Percentiles rank a stretch among this genome's conserved stretches.
Conservation (phyloP, 2,329 filamentous ascomycete genomes). For the Chaetothyriales sp. region DNA sequence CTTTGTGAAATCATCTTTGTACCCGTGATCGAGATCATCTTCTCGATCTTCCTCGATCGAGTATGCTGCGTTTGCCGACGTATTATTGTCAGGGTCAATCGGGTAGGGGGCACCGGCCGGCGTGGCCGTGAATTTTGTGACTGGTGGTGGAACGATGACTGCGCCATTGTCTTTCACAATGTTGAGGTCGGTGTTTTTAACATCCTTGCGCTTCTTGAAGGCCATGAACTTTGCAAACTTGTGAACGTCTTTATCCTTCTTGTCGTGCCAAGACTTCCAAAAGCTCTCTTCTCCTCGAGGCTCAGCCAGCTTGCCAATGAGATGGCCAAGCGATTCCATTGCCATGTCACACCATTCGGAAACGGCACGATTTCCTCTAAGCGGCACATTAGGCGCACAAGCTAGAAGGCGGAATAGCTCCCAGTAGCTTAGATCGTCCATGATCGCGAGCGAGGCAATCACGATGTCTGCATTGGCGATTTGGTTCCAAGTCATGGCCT, state of each 20-base stretch:
- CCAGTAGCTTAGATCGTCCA: conserved; percentile 37
- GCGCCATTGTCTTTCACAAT: neutral
- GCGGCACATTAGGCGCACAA: conserved; percentile 31
- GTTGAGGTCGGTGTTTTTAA: neutral
- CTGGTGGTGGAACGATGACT: neutral
- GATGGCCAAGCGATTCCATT: conserved; percentile 23
- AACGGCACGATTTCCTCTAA: conserved; percentile 35
- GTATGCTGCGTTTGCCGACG: neutral
- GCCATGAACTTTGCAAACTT: conserved; percentile 2
- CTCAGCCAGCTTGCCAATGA: neutral
- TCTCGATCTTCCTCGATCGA: conserved; percentile 6
- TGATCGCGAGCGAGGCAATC: conserved; percentile 39
- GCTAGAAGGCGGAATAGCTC: conserved; percentile 37
- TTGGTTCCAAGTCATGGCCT: conserved; percentile 29
- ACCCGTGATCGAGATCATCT: conserved; percentile 1
- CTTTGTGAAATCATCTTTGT: conserved; percentile 1
- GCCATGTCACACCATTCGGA: conserved; percentile 41
- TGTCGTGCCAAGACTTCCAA: conserved; percentile 8
- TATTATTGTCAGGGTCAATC: neutral
- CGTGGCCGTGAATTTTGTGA: neutral
- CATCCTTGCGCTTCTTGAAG: conserved; percentile 1
- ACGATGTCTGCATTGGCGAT: conserved; percentile 41
- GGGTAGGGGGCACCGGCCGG: neutral
- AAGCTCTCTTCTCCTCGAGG: neutral
- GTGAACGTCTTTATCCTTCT: neutral